A percentile compares a stretch with the other conserved stretches of the same genome.
Evolutionary conservation across 2,329 filamentous ascomycete genomes (phyloP).

Genomic region (Microsporum audouinii): DNA sequence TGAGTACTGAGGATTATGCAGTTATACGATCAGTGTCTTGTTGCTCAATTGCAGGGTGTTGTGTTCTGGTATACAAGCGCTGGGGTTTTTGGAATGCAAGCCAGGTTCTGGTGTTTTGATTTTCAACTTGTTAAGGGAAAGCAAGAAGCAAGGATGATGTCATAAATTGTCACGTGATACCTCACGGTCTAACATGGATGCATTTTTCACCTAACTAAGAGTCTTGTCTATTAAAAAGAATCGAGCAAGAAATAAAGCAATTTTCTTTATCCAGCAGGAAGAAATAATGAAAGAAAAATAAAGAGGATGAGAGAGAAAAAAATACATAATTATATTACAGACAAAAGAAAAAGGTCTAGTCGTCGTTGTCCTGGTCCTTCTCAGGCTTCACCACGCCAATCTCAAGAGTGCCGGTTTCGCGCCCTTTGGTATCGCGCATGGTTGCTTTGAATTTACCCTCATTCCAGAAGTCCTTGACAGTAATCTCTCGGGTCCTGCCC

Average conservation of each 20-base stretch:
- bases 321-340: not conserved
- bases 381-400: conserved; percentile 35
- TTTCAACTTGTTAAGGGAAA: not conserved
- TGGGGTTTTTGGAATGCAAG: not conserved
- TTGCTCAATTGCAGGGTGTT: not conserved
- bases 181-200: not conserved
- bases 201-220: not conserved
- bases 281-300: not conserved
- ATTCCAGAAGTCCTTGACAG: conserved; percentile 85
- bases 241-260: not conserved
- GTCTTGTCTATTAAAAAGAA: too few species aligned
- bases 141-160: not conserved
- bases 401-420: conserved; percentile 37
- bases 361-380: conserved; percentile 21
- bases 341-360: conserved; percentile 6
- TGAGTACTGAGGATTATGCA: not conserved
- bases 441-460: conserved; percentile 66
- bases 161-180: not conserved
- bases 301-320: not conserved
- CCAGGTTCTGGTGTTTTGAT: conserved; percentile 6
- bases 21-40: not conserved
- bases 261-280: not conserved
- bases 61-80: not conserved
- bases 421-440: conserved; percentile 38
- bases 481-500: conserved; percentile 84